Evolutionary conservation across 768 basidiomycete genomes (phyloP), one percentile per base, ranked within the genome.

Genomic region (Russula sp.): DNA sequence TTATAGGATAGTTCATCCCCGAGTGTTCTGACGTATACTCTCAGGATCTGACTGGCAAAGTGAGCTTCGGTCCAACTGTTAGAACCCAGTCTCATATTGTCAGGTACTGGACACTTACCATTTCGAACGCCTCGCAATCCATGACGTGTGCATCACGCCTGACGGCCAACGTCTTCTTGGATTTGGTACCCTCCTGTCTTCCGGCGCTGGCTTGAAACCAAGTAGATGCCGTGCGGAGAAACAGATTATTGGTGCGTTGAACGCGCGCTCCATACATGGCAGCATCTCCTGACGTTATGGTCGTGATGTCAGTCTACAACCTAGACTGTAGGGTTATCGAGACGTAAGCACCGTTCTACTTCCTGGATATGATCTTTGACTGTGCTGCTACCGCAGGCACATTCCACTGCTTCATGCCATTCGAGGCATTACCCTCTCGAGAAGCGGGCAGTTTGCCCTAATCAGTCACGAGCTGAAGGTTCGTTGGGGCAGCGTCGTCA

Each of bases 381-480:
- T 61, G 55, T 68, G 35, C 68, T 48, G 37, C 37, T 40, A 6
- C 37, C n/a, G 8, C 61, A 89, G 88, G 70, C 83, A 84, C 73
- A 84, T 87, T 0, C 88, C 88, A 4, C 82, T 89, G 4, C 75
- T 89, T 6, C 85, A 88, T 68, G 84, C 88, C 65, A 86, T 89
- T 52, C 82, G 84, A 56, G 85, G 87, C 69, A 84, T 90, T 35
- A 87, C 86, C 0, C 72, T 89, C n/a, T 82, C 85, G 50, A 77
- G 79, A 57, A 80, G 79, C 61, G 86, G 84, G n/a, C 75, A 82
- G 8, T 76, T 85, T 6, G 88, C 85, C n/a, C 72, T 91, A 54
- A 79, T 89, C 55, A 88, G 86, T 70, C 88, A 88, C 69, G 87
- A 89, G 70, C 82, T 86, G 69, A 85, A 85, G 79, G 87, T 84